Evolutionary conservation across 1,284 basidiomycete species (phyloP).

Genomic region (Ustilago esculenta): DNA sequence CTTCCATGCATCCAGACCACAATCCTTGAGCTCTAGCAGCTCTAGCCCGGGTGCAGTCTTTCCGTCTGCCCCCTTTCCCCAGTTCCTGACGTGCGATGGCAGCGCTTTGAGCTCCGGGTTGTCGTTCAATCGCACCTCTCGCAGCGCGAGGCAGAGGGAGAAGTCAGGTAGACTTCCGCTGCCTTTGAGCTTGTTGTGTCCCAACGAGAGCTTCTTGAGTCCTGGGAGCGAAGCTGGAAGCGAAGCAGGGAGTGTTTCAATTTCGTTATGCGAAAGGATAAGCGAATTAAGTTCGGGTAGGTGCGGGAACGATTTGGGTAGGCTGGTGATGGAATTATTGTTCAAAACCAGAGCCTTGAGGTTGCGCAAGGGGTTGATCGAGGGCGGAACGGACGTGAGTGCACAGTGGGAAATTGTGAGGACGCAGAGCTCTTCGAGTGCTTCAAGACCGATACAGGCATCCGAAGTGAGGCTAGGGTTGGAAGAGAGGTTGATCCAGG

Average conservation of each 20-base stretch:
- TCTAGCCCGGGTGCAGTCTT: constrained; percentile 53
- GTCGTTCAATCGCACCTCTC: constrained; percentile 59
- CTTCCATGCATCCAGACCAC: constrained; percentile 52
- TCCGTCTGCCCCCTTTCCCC: constrained; percentile 61
- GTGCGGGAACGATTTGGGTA: constrained; percentile 49
- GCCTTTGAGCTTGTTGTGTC: constrained; percentile 53
- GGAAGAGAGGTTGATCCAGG: constrained; percentile 38
- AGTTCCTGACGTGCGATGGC: constrained; percentile 47
- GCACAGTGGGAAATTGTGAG: constrained; percentile 55
- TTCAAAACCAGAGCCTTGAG: constrained; percentile 62
- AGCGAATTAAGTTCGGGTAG: constrained; percentile 65
- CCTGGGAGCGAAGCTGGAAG: constrained; percentile 53
- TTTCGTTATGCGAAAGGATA: constrained; percentile 60
- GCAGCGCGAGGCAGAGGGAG: constrained; percentile 49
- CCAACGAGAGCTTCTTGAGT: constrained; percentile 60
- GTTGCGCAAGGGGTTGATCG: constrained; percentile 32
- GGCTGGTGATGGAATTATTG: constrained; percentile 47
- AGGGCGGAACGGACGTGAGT: constrained; percentile 32
- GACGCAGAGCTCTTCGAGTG: constrained; percentile 43
- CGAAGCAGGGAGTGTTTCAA: constrained; percentile 49
- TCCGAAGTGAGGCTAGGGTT: constrained; percentile 30
- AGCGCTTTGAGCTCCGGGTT: constrained; percentile 43
- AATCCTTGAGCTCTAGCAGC: constrained; percentile 58
- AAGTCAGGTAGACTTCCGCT: constrained; percentile 55
- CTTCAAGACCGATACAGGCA: constrained; percentile 34